Percentiles rank a stretch among this genome's conserved stretches.
These are phyloP conservation scores for Venturia aucupariae DNA, from an alignment of 2,329 filamentous ascomycete genomes.

Conservation along the genomic window DNA sequence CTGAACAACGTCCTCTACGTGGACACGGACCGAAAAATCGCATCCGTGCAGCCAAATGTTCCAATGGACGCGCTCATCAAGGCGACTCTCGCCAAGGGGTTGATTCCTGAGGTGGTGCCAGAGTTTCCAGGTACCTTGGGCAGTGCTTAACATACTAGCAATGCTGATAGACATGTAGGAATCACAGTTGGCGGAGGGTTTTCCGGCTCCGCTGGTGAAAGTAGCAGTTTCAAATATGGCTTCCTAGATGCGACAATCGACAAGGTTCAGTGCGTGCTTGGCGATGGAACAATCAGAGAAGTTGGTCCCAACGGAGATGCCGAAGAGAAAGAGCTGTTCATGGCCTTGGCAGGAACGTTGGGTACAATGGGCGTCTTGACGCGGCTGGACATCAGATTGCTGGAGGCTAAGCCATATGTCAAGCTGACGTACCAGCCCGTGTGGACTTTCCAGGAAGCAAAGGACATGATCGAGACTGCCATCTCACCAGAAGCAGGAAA, in stretches of 20 bases:
- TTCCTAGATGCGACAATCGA: conserved; percentile 55
- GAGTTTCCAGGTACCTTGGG: conserved; percentile 45
- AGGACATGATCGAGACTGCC: conserved; percentile 38
- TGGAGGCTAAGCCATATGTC: conserved; percentile 26
- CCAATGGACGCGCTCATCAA: conserved; percentile 57
- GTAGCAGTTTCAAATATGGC: conserved; percentile 58
- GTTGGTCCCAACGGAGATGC: conserved; percentile 43
- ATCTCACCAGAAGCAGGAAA: conserved; percentile 19
- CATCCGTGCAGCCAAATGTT: conserved; percentile 60
- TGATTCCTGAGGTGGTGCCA: conserved; percentile 59
- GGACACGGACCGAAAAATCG: conserved; percentile 44
- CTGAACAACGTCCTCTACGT: conserved; percentile 55
- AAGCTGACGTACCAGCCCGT: conserved; percentile 6
- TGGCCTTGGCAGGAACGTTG: conserved; percentile 58
- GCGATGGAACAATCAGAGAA: conserved; percentile 40
- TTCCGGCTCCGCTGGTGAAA: conserved; percentile 59
- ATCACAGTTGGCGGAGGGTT: conserved; percentile 63
- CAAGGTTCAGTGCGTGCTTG: conserved; percentile 57
- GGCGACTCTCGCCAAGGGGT: conserved; percentile 44
- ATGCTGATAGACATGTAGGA: conserved; percentile 26
- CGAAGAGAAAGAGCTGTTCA: conserved; percentile 57
- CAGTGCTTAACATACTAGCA: not conserved
- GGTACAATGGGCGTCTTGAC: conserved; percentile 46
- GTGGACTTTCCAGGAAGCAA: conserved; percentile 18
- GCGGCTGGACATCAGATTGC: not conserved